phyloP scores from a whole-genome alignment of 1,284 basidiomycete species.

The Trichosporon asahii region DNA sequence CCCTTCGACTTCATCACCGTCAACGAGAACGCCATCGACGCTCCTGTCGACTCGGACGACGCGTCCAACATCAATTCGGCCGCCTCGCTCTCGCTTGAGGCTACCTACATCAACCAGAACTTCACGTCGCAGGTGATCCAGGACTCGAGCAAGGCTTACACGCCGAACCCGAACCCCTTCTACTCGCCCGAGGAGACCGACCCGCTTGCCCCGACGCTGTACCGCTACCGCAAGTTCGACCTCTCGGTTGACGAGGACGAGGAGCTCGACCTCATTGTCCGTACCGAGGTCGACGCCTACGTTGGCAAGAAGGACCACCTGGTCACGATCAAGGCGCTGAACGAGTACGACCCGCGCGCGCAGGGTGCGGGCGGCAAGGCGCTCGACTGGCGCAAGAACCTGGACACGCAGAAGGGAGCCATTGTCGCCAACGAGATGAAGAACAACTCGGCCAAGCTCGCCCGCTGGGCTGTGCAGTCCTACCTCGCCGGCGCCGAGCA shows the following conservation, averaged over 20 bases:
- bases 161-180: conserved; percentile 89
- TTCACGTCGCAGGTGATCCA: conserved; percentile 94
- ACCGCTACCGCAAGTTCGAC: conserved; percentile 95
- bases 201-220: conserved; percentile 90
- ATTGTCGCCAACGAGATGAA: conserved; percentile 99
- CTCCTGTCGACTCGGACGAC: conserved; percentile 79
- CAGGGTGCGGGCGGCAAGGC: conserved; percentile 64
- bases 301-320: conserved; percentile 59
- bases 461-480: conserved; percentile 95
- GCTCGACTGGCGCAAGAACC: conserved; percentile 92
- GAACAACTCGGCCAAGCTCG: conserved; percentile 98
- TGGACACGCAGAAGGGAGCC: conserved; percentile 94
- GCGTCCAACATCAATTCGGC: conserved; percentile 80
- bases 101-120: conserved; percentile 99
- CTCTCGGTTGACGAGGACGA: conserved; percentile 88
- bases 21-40: conserved; percentile 97
- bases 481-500: conserved; percentile 91
- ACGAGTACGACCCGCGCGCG: conserved; percentile 93
- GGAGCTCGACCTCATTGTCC: conserved; percentile 77
- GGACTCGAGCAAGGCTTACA: conserved; percentile 58
- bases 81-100: conserved; percentile 89
- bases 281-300: conserved; percentile 95
- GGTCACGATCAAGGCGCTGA: conserved; percentile 89
- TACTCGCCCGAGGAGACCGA: conserved; percentile 92
- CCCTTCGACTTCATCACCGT: conserved; percentile 96